Evolutionary conservation across 192 early-diverging fungal genomes (phyloP), one percentile per base, ranked within the genome.

Genomic region (Geosiphon pyriformis): DNA sequence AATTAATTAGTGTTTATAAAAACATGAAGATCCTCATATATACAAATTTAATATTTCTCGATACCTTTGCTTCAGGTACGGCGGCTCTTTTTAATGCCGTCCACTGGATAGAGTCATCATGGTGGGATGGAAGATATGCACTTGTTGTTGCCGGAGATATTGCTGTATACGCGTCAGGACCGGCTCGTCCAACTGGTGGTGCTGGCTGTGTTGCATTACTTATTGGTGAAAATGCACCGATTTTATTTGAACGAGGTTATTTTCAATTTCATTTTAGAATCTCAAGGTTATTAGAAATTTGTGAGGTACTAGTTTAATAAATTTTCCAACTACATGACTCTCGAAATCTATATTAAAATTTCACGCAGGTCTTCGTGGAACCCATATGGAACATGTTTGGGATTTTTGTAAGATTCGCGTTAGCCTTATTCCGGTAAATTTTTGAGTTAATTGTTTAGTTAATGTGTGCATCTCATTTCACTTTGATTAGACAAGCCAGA

Each of bases 301-400:
- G n/a, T n/a, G n/a, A n/a, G n/a, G n/a, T n/a, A n/a, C n/a, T n/a
- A n/a, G n/a, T n/a, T n/a, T n/a, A n/a, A n/a, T n/a, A n/a, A n/a
- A n/a, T n/a, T n/a, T n/a, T n/a, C n/a, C n/a, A n/a, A n/a, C n/a
- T n/a, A n/a, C n/a, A n/a, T 27, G 18, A 25, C 18, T 55, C 6
- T 30, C 54, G 6, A 55, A 55, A 10, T 18, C 18, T 30, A 10
- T 30, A 55, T 30, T 55, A 25, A n/a, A n/a, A 27, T 30, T 29
- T 6, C 23, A 20, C 15, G 15, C 74, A 72, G 87, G 88, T 69
- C 79, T 97, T 48, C 88, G 95, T 35, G 76, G 84, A 49, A 94
- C 94, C 30, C 90, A 95, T 78, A 96, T 99, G 91, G 91, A 94
- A 74, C 93, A 99, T 78, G 88, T 87, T 47, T 99, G 92, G 79